Conservation (phyloP, 306 rosid genomes). For the Sicyos edulis region DNA sequence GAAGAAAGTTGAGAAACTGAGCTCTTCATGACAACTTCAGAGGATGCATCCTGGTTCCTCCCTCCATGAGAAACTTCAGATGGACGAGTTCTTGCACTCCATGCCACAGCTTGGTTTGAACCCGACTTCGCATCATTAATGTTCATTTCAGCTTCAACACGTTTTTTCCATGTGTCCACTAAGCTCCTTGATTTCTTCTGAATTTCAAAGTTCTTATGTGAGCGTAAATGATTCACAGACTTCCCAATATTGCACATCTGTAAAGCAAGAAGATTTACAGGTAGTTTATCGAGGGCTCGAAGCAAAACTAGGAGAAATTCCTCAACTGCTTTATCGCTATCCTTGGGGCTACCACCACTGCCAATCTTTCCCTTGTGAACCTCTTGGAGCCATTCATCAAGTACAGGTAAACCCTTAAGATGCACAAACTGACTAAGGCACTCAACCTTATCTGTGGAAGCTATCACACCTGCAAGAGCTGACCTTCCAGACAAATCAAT, state of each 20-base stretch:
- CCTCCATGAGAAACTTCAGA: conserved; percentile 62
- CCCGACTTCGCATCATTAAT: conserved; percentile 59
- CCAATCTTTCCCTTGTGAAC: conserved; percentile 74
- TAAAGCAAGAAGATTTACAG: conserved; percentile 73
- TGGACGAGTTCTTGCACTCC: conserved; percentile 45
- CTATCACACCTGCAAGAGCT: conserved; percentile 68
- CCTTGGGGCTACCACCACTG: conserved; percentile 46
- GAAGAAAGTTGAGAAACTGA: conserved; percentile 38
- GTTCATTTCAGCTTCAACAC: conserved; percentile 87
- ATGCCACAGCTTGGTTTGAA: conserved; percentile 47
- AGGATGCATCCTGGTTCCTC: conserved; percentile 44
- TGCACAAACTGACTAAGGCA: conserved; percentile 72
- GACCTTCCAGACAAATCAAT: conserved; percentile 66
- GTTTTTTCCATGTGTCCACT: conserved; percentile 92
- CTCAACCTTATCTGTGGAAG: conserved; percentile 61
- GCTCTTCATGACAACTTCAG: conserved; percentile 55
- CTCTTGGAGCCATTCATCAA: conserved; percentile 93
- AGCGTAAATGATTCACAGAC: conserved; percentile 77
- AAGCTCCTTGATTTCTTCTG: conserved; percentile 80
- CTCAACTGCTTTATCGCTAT: conserved; percentile 64
- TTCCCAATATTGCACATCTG: conserved; percentile 82
- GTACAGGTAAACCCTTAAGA: conserved; percentile 61
- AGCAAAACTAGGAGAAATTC: conserved; percentile 78
- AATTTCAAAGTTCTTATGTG: conserved; percentile 71
- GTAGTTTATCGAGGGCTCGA: conserved; percentile 86